A percentile compares a stretch with the other conserved stretches of the same genome.
Evolutionary conservation across 192 early-diverging fungal genomes (phyloP).

Genomic region (Chytriomyces confervae): DNA sequence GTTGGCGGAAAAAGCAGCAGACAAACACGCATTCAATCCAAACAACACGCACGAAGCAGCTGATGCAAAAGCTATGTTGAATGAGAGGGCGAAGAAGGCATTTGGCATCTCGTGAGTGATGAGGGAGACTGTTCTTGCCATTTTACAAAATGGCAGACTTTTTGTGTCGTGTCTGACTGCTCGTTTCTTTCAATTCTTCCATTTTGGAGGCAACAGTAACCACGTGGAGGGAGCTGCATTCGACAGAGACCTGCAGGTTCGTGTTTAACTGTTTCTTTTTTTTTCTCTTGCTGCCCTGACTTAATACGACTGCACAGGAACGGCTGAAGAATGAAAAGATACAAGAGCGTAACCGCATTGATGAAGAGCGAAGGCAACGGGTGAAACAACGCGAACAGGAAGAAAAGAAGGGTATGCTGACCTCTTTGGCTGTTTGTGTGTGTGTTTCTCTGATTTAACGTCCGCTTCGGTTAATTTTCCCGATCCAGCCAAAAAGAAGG

Average conservation of each 20-base stretch:
- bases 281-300: background rate
- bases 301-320: constrained; percentile 31
- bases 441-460: background rate
- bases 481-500: background rate
- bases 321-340: constrained; percentile 44
- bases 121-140: too few species aligned
- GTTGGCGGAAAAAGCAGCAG: constrained; percentile 42
- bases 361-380: constrained; percentile 37
- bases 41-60: constrained; percentile 75
- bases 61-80: constrained; percentile 73
- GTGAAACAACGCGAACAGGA: constrained; percentile 35
- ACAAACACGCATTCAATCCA: constrained; percentile 51
- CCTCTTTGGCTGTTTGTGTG: constrained; percentile 15
- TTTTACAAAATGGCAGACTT: too few species aligned
- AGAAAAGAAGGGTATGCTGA: constrained; percentile 43
- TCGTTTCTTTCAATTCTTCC: too few species aligned
- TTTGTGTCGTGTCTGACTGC: too few species aligned
- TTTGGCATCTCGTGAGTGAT: constrained; percentile 61
- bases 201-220: constrained; percentile 23
- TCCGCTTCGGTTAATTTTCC: background rate
- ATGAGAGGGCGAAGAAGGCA: constrained; percentile 68
- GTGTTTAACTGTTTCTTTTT: constrained; percentile 3
- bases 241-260: constrained; percentile 72
- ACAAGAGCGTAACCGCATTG: constrained; percentile 28
- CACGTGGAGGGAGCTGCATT: constrained; percentile 80